Evolutionary conservation across 495 filamentous ascomycete species (phyloP).

Genomic region (Tuber brumale): DNA sequence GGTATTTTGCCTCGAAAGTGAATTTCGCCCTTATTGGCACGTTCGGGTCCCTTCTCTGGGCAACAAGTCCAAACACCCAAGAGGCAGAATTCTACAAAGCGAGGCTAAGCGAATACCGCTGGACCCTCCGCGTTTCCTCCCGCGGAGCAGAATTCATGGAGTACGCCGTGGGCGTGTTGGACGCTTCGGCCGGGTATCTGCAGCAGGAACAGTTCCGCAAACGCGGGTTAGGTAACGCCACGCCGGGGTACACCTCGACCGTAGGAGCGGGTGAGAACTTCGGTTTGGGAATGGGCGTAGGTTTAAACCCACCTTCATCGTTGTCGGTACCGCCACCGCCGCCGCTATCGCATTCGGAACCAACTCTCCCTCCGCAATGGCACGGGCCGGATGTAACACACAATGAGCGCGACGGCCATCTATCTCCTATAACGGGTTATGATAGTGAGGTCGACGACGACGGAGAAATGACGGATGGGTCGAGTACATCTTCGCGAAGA

Average conservation of each 20-base stretch:
- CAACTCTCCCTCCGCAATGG: slow-evolving; percentile 27
- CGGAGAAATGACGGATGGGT: slow-evolving; percentile 31
- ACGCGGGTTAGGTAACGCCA: slow-evolving; percentile 24
- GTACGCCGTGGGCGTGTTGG: slow-evolving; percentile 67
- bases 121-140: slow-evolving; percentile 81
- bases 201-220: slow-evolving; percentile 40
- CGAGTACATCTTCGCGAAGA: slow-evolving; percentile 29
- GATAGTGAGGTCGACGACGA: slow-evolving; percentile 28
- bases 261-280: slow-evolving; percentile 37
- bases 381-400: slow-evolving; percentile 20
- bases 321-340: slow-evolving; percentile 16
- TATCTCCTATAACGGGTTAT: slow-evolving; percentile 32
- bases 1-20: slow-evolving; percentile 74
- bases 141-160: slow-evolving; percentile 75
- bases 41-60: slow-evolving; percentile 74
- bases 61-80: slow-evolving; percentile 70
- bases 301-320: slow-evolving; percentile 14
- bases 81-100: slow-evolving; percentile 94
- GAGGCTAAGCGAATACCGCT: slow-evolving; percentile 79
- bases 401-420: slow-evolving; percentile 17
- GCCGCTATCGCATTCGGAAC: slow-evolving; percentile 14
- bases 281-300: slow-evolving; percentile 39
- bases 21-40: slow-evolving; percentile 78
- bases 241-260: slow-evolving; percentile 29
- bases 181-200: slow-evolving; percentile 43